Evolutionary conservation across 2,329 filamentous ascomycete species (phyloP).

Genomic region (Pezicula rhizophila): DNA sequence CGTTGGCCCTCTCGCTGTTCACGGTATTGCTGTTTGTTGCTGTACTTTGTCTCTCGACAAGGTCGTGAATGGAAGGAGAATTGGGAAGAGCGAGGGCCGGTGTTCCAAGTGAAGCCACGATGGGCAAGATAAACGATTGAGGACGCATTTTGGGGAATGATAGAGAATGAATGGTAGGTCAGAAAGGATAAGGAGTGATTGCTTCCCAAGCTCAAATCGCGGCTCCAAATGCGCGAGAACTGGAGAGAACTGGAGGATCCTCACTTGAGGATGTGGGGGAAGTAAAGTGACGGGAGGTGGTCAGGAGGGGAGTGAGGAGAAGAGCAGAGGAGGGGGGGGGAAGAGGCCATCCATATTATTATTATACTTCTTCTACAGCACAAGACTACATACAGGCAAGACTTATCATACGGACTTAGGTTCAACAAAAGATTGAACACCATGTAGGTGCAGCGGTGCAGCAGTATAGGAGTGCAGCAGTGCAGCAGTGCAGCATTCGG

Average conservation of each 20-base stretch:
- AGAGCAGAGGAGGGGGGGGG: background rate
- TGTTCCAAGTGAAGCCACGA: conserved; percentile 10
- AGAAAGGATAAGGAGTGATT: background rate
- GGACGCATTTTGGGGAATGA: background rate
- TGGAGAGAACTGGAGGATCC: background rate
- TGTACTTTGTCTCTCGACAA: conserved; percentile 8
- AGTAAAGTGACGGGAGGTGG: background rate
- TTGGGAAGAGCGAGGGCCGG: conserved; percentile 13
- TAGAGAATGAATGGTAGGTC: background rate
- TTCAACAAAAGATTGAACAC: background rate
- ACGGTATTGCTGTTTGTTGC: conserved; percentile 18
- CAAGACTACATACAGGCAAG: conserved; percentile 1
- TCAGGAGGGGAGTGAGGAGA: conserved; percentile 1
- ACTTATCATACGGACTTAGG: background rate
- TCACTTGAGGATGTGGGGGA: background rate
- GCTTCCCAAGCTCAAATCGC: background rate
- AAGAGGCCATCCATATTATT: conserved; percentile 3
- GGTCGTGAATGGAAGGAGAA: conserved; percentile 5
- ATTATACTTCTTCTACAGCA: background rate
- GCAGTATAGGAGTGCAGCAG: too few species aligned
- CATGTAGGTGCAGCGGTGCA: too few species aligned
- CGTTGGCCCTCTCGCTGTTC: conserved; percentile 38
- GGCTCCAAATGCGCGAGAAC: background rate
- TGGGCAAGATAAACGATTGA: conserved; percentile 2
- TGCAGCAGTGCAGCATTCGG: too few species aligned